Conservation (phyloP, 1,139 yeast species). For the Pichia sp. region DNA sequence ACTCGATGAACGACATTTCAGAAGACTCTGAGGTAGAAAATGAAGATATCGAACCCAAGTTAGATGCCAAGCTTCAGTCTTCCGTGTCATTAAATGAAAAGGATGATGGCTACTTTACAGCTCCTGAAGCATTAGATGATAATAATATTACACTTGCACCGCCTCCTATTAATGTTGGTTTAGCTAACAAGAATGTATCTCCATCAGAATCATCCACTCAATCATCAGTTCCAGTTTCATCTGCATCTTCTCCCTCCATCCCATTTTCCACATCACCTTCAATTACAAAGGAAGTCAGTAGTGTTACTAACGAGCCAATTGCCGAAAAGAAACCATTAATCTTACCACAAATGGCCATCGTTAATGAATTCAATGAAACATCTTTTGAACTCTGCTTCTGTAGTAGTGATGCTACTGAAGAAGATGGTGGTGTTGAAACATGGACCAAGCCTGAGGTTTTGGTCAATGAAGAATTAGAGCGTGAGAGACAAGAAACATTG, state of each 20-base stretch:
- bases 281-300: not conserved
- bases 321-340: not conserved
- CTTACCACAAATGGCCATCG: constrained; percentile 37
- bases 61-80: too few species aligned
- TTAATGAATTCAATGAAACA: constrained; percentile 69
- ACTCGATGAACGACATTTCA: too few species aligned
- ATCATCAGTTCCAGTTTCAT: constrained; percentile 4
- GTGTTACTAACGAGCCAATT: not conserved
- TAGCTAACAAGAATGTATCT: too few species aligned
- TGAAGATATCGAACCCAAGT: too few species aligned
- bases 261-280: too few species aligned
- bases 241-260: not conserved
- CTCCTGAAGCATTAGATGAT: not conserved
- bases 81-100: too few species aligned
- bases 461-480: constrained; percentile 50
- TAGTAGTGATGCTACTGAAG: constrained; percentile 37
- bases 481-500: constrained; percentile 38
- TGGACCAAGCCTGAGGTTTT: constrained; percentile 54
- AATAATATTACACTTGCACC: too few species aligned
- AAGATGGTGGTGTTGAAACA: constrained; percentile 40
- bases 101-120: constrained; percentile 14
- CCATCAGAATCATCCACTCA: constrained; percentile 6
- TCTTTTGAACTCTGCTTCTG: constrained; percentile 51
- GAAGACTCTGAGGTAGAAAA: too few species aligned
- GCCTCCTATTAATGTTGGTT: too few species aligned